Base-by-base conservation (phyloP, 2,329 filamentous ascomycete species). In the Diaporthe sp. region DNA sequence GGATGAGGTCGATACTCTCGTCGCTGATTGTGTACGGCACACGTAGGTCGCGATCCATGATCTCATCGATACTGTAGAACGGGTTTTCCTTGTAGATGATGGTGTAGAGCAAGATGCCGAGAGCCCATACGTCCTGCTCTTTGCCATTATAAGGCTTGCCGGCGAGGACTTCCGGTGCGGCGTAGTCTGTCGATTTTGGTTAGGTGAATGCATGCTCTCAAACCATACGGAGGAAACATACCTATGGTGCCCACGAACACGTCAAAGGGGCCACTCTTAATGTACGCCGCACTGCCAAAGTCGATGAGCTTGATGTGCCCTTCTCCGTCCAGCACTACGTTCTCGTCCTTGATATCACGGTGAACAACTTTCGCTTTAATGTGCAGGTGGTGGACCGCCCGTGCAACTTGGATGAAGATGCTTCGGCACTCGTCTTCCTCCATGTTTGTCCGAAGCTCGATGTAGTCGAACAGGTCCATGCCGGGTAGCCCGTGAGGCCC, bases 61-160 rank as follows among this genome's bases (percentile, higher is more conserved):
- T 99, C 87, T 99, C 97, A 84, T 99, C 97, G 81, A 98, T 97
- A 84, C 94, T 97, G 89, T 98, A 98, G 84, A 98, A 99, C 0
- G 97, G 96, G 82, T 99, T 99, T 86, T 99, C 97, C 86, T 98
- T 99, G 89, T 99, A 99, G 81, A 98, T 94, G 81, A 99, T 98
- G 39, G 97, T 99, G 87, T 99, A 99, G 19, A 99, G 91, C 37
- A 99, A 90, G 81, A 99, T 98, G 34, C 97, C 97, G 22, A 99
- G 89, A 0, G 97, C 97, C 97, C 97, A 99, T 42, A 99, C 95
- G 82, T 99, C 97, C 87, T 99, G 97, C 83, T 98, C 96, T 85
- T 97, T 98, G 81, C 97, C 97, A 79, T 94, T 92, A 85, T 99
- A 99, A 22, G 96, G 94, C 79, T 93, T 94, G 65, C 97, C 97